These are phyloP conservation scores for Globisporangium radiosum DNA, from an alignment of 352 stramenopile species.

Conservation along the genomic window DNA sequence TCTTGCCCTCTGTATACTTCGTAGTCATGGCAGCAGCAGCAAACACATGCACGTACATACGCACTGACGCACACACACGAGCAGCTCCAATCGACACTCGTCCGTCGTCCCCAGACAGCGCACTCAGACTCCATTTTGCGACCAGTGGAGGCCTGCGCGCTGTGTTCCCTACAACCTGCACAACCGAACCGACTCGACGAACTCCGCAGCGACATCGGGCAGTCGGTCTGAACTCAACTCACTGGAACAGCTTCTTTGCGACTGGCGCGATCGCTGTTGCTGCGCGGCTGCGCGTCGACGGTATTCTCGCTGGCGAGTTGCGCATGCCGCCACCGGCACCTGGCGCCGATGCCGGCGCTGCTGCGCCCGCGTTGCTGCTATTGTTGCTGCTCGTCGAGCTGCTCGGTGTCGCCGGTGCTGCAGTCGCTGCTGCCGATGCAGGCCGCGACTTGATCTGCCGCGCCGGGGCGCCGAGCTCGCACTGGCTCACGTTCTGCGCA, in stretches of 20 bases:
- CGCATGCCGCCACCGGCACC: neutral
- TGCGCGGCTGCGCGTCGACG: constrained; percentile 4
- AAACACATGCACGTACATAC: neutral
- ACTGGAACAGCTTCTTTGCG: constrained; percentile 32
- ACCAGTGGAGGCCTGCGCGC: constrained; percentile 3
- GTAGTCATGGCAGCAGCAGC: too few relatives aligned
- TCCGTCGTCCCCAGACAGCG: neutral
- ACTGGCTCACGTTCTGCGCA: constrained; percentile 95
- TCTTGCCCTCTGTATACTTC: neutral
- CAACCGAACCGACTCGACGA: too few relatives aligned
- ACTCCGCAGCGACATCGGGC: too few relatives aligned
- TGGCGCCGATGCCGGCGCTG: constrained; percentile 1
- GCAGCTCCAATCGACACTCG: neutral
- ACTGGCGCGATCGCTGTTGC: constrained; percentile 18
- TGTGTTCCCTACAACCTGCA: neutral
- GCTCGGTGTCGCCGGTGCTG: constrained; percentile 2
- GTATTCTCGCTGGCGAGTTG: constrained; percentile 17
- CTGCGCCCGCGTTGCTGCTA: constrained; percentile 1
- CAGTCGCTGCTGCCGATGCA: constrained; percentile 9
- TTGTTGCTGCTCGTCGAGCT: constrained; percentile 12
- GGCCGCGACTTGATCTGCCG: constrained; percentile 72
- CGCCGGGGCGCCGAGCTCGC: constrained; percentile 94
- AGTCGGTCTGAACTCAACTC: neutral
- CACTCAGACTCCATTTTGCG: constrained; percentile 4
- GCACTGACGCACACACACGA: neutral